Percentiles rank a stretch among this genome's conserved stretches.
Conservation (phyloP, 345 rosid genomes). For the Viola odorata region DNA sequence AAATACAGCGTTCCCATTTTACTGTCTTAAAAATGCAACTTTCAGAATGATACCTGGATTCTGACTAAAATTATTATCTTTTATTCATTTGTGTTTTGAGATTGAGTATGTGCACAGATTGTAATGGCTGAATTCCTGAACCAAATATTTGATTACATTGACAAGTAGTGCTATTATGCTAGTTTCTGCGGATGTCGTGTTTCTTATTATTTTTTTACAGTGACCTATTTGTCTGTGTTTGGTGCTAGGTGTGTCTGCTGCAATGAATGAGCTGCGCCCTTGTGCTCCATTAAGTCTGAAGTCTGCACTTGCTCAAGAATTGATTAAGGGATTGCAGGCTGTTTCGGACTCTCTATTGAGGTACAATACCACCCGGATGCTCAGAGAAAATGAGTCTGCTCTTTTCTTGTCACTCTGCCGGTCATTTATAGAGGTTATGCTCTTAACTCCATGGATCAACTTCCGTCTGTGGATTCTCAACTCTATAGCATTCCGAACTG, state of each 20-base stretch:
- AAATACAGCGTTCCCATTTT: no score
- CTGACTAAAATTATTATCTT: not conserved
- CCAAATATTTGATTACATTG: not conserved
- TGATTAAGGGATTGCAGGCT: slow-evolving; percentile 74
- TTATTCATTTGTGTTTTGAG: not conserved
- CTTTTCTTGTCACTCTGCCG: slow-evolving; percentile 89
- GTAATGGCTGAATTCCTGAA: not conserved
- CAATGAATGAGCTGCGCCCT: slow-evolving; percentile 85
- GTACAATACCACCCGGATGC: slow-evolving; percentile 86
- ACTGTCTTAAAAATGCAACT: no score
- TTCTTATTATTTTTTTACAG: not conserved
- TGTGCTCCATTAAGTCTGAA: slow-evolving; percentile 89
- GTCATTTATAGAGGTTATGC: slow-evolving; percentile 69
- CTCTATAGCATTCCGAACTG: slow-evolving; percentile 4
- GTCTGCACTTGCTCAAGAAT: slow-evolving; percentile 64
- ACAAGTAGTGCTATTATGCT: not conserved
- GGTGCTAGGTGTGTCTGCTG: slow-evolving; percentile 75
- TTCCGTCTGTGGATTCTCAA: slow-evolving; percentile 3
- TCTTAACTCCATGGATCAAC: slow-evolving; percentile 2
- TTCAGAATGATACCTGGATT: no score
- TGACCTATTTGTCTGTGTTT: slow-evolving; percentile 7
- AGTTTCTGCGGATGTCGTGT: not conserved
- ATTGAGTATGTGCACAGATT: not conserved
- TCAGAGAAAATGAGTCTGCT: slow-evolving; percentile 71
- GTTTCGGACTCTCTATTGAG: slow-evolving; percentile 77